Percentiles rank a stretch among this genome's conserved stretches.
phyloP scores from a whole-genome alignment of 2,329 filamentous ascomycete species.

The Pseudopithomyces maydicus region DNA sequence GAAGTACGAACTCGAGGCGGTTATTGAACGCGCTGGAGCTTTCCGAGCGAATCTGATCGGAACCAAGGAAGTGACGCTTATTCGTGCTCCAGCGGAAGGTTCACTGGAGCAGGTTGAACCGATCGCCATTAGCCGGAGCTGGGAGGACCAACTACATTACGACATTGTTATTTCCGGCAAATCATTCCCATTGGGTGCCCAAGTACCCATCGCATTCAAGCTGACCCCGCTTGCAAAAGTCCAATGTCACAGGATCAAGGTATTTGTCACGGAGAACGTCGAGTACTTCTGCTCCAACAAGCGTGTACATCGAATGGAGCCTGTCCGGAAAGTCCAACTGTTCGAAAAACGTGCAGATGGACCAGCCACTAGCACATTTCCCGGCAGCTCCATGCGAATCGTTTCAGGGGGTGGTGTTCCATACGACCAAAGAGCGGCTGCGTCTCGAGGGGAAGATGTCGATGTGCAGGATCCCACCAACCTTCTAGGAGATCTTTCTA shows the following conservation, averaged over 20 bases:
- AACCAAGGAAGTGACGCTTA: constrained; percentile 78
- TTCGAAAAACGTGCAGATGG: constrained; percentile 88
- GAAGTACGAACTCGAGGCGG: constrained; percentile 85
- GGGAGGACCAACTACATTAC: constrained; percentile 95
- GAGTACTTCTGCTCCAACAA: constrained; percentile 90
- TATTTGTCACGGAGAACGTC: constrained; percentile 86
- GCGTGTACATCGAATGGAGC: constrained; percentile 82
- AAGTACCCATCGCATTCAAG: constrained; percentile 92
- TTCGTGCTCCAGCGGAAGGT: constrained; percentile 83
- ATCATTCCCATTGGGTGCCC: constrained; percentile 86
- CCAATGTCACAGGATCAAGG: constrained; percentile 89
- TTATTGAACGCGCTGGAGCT: constrained; percentile 82
- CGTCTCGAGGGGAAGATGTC: constrained; percentile 61
- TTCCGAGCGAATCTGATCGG: constrained; percentile 89
- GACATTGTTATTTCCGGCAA: constrained; percentile 96
- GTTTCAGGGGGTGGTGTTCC: constrained; percentile 81
- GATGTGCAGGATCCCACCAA: constrained; percentile 65
- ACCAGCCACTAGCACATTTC: constrained; percentile 72
- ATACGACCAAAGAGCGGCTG: constrained; percentile 62
- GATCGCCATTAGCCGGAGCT: constrained; percentile 89
- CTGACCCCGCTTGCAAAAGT: constrained; percentile 91
- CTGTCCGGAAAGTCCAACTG: constrained; percentile 79
- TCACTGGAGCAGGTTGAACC: constrained; percentile 91
- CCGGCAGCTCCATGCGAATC: constrained; percentile 76
- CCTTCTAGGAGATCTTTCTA: constrained; percentile 76